These are phyloP conservation scores for Dactylellina leptospora DNA, from an alignment of 2,329 filamentous ascomycete genomes.

Conservation along the genomic window DNA sequence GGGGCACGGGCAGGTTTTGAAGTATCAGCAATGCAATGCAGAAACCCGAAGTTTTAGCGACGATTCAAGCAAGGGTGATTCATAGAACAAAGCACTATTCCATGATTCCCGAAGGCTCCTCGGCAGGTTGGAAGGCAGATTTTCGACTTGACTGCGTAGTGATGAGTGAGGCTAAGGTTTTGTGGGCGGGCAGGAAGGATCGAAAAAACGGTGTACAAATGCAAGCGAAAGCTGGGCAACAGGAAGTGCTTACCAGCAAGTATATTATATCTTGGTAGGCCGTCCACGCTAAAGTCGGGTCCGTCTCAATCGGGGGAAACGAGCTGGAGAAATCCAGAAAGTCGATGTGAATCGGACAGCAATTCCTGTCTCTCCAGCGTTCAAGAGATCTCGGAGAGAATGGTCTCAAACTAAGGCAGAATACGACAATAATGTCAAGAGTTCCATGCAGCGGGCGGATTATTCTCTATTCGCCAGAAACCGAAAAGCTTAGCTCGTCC, in stretches of 20 bases:
- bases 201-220: slow-evolving; percentile 21
- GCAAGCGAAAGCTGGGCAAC: slow-evolving; percentile 44
- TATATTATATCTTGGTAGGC: slow-evolving; percentile 13
- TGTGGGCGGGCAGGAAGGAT: slow-evolving; percentile 34
- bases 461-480: slow-evolving; percentile 4
- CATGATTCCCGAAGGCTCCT: slow-evolving; percentile 43
- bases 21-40: slow-evolving; percentile 34
- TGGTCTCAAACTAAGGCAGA: slow-evolving; percentile 3
- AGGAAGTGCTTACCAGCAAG: slow-evolving; percentile 38
- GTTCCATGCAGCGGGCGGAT: slow-evolving; percentile 6
- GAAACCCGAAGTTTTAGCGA: slow-evolving; percentile 19
- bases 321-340: slow-evolving; percentile 7
- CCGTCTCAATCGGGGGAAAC: slow-evolving; percentile 1
- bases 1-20: slow-evolving; percentile 49
- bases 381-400: too few relatives aligned
- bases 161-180: not conserved
- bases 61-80: slow-evolving; percentile 24
- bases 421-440: not conserved
- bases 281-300: slow-evolving; percentile 16
- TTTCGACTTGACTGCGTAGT: slow-evolving; percentile 6
- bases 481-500: slow-evolving; percentile 30
- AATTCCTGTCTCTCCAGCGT: not conserved
- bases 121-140: slow-evolving; percentile 52
- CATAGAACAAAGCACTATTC: slow-evolving; percentile 27
- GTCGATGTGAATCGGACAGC: slow-evolving; percentile 40